A percentile compares a stretch with the other conserved stretches of the same genome.
Evolutionary conservation across 768 basidiomycete species (phyloP).

Genomic region (Collybiopsis confluens): DNA sequence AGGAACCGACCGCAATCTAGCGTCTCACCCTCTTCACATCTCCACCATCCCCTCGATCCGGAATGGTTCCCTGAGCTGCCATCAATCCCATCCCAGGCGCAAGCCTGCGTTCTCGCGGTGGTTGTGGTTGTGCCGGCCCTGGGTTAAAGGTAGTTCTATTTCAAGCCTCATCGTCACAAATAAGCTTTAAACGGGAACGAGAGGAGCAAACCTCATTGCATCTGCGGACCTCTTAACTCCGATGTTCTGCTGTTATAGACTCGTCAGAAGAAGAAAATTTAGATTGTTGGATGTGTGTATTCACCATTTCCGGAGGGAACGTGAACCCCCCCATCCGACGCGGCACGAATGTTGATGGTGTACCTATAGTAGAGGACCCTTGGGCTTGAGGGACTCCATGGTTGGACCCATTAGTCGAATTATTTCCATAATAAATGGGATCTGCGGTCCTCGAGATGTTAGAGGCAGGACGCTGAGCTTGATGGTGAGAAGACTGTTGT

Average conservation of each 20-base stretch:
- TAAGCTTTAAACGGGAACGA: background rate
- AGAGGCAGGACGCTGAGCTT: background rate
- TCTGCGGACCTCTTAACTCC: conserved; percentile 1
- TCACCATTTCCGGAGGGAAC: conserved; percentile 5
- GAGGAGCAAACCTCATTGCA: background rate
- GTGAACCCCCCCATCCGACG: conserved; percentile 7
- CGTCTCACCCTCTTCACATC: conserved; percentile 6
- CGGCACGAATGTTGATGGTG: background rate
- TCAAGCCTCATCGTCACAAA: background rate
- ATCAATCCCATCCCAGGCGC: conserved; percentile 6
- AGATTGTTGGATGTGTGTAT: background rate
- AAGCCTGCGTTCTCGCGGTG: background rate
- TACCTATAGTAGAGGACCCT: background rate
- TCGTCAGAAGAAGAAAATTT: background rate
- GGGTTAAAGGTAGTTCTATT: background rate
- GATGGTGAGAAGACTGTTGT: background rate
- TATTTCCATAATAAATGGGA: background rate
- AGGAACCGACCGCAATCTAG: no score
- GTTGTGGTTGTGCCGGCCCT: no score
- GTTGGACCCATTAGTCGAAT: background rate
- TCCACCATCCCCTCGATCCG: conserved; percentile 4
- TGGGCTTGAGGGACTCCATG: background rate
- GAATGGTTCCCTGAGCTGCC: conserved; percentile 1
- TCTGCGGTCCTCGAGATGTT: background rate
- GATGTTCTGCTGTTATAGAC: background rate